Base-by-base conservation (phyloP, 2,329 filamentous ascomycete species). In the Penicillium glabrum region DNA sequence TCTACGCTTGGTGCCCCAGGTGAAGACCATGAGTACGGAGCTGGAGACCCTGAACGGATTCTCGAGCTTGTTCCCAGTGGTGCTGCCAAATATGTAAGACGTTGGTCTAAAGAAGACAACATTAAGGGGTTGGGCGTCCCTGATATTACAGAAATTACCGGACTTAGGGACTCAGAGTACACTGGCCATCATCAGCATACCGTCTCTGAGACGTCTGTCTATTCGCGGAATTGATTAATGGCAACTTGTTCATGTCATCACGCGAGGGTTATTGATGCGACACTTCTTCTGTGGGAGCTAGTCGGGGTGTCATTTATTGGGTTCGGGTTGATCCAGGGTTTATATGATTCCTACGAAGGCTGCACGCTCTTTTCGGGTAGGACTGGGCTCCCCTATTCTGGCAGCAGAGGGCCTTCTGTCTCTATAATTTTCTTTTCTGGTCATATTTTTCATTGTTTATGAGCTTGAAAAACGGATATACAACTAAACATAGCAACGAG, bases 1-100 rank as follows among this genome's bases (percentile, higher is more conserved):
- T 67, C 67, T 21, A 71, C 67, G 1, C 62, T 68, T 23, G 68
- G 68, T 11, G 62, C 66, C 1, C 68, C 66, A 1, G 57, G 61
- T 24, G 69, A 72, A 37, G 67, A 72, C 44, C 53, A 65, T 7
- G 70, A 71, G 49, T 67, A 65, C 46, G 68, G 66, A 1, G 50
- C 62, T 3, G 61, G 62, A 10, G 63, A 69, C 24, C 60, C 61
- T 0, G 67, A 71, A 27, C 60, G 66, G 1, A 53, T 67, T 5
- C 51, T 70, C 6, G 65, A 63, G 10, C 56, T 67, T n/a, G 60
- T 53, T 3, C 61, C 64, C 2, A 58, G 57, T 7, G 52, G 44
- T 0, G 58, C 57, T 9, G 33, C 56, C 24, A 55, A 61, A 16
- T 51, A 58, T 43, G 53, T 48, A n/a, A 64, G 58, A 23, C 51